Conservation (phyloP, 176 grass and related monocot genomes). For the Eragrostis nindensis region DNA sequence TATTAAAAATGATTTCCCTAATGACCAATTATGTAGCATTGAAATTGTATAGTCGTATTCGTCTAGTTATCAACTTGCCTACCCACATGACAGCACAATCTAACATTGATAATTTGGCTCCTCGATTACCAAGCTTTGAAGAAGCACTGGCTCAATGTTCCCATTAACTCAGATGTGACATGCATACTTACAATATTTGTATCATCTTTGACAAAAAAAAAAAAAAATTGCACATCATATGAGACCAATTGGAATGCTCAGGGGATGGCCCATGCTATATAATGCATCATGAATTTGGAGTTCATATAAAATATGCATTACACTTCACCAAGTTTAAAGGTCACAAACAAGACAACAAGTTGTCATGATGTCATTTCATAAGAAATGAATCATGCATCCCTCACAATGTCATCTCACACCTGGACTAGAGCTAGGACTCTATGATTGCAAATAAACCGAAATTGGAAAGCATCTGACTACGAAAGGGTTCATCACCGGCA, state of each 20-base stretch:
- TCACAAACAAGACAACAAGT: neutral
- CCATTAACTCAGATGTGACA: slow-evolving; percentile 9
- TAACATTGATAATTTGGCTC: neutral
- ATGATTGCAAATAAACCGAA: neutral
- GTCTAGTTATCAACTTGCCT: slow-evolving; percentile 10
- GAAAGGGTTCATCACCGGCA: neutral
- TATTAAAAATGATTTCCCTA: neutral
- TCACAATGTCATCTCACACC: neutral
- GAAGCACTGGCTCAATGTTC: neutral
- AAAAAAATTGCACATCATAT: neutral
- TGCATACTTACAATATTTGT: neutral
- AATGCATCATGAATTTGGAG: neutral
- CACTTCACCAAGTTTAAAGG: neutral
- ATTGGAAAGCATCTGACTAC: neutral
- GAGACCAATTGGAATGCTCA: neutral
- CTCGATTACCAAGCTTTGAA: slow-evolving; percentile 2
- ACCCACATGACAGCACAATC: neutral
- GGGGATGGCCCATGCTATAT: neutral
- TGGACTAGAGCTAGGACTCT: slow-evolving; percentile 6
- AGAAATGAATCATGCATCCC: slow-evolving; percentile 1
- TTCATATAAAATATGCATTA: slow-evolving; percentile 4
- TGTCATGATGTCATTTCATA: slow-evolving; percentile 3
- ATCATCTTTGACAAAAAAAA: neutral
- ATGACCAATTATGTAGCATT: neutral
- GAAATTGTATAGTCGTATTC: neutral